These are phyloP conservation scores for Colletotrichum theobromicola DNA, from an alignment of 2,329 filamentous ascomycete genomes.

Conservation along the genomic window DNA sequence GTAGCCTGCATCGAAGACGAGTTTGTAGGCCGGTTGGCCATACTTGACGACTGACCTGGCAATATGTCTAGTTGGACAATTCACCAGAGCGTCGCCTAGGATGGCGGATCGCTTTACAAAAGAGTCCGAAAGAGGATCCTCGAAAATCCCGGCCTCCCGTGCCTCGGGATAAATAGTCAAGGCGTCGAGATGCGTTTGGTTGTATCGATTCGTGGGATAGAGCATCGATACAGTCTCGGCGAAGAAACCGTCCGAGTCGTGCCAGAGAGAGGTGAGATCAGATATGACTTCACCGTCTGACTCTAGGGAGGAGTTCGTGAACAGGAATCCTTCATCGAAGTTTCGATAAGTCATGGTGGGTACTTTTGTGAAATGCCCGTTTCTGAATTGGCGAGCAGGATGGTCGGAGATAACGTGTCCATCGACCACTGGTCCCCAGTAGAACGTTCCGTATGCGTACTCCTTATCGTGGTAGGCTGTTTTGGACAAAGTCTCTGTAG, in stretches of 20 bases:
- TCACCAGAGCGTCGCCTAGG: neutral
- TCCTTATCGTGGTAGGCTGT: neutral
- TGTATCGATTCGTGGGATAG: neutral
- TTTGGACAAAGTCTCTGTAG: neutral
- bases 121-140: neutral
- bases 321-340: neutral
- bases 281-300: neutral
- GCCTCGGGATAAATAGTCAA: neutral
- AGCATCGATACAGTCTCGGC: neutral
- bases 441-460: neutral
- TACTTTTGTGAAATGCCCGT: neutral
- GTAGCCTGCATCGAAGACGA: neutral
- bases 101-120: neutral
- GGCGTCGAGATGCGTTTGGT: neutral
- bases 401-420: neutral
- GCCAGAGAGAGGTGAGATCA: neutral
- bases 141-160: neutral
- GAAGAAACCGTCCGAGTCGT: neutral
- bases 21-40: neutral
- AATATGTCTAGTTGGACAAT: neutral
- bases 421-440: neutral
- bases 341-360: neutral
- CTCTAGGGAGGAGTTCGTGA: neutral
- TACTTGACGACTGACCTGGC: neutral
- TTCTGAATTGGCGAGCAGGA: neutral